Evolutionary conservation across 2,329 filamentous ascomycete species (phyloP).

Genomic region (Xylaria polymorpha): DNA sequence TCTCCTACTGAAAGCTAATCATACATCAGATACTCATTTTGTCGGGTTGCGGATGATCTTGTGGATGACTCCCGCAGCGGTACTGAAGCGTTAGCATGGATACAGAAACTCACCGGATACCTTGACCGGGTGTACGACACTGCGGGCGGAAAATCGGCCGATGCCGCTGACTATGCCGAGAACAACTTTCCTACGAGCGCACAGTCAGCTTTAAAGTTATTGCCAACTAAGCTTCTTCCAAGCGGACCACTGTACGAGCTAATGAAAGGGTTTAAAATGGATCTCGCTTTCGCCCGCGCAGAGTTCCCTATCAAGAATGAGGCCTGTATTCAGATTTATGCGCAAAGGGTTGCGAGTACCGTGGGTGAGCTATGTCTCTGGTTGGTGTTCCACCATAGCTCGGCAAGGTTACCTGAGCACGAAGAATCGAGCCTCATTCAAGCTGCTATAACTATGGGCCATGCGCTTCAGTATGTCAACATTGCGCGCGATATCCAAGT

Average conservation of each 20-base stretch:
- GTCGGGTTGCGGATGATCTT: slow-evolving; percentile 77
- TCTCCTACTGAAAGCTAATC: slow-evolving; percentile 27
- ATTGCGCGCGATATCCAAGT: slow-evolving; percentile 78
- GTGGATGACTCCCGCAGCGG: slow-evolving; percentile 71
- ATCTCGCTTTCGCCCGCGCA: slow-evolving; percentile 64
- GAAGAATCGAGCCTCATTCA: slow-evolving; percentile 59
- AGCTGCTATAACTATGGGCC: slow-evolving; percentile 74
- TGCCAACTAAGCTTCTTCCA: slow-evolving; percentile 69
- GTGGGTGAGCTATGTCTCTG: slow-evolving; percentile 76
- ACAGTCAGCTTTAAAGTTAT: slow-evolving; percentile 66
- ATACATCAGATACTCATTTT: slow-evolving; percentile 73
- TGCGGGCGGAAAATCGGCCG: slow-evolving; percentile 41
- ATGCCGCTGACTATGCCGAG: slow-evolving; percentile 53
- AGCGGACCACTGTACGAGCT: slow-evolving; percentile 71
- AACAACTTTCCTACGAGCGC: slow-evolving; percentile 64
- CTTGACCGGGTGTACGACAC: slow-evolving; percentile 64
- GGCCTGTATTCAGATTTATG: slow-evolving; percentile 70
- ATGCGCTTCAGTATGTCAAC: slow-evolving; percentile 81
- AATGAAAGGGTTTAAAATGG: slow-evolving; percentile 75
- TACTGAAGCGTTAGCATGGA: slow-evolving; percentile 67
- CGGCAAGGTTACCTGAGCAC: slow-evolving; percentile 46
- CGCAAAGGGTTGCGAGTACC: slow-evolving; percentile 76
- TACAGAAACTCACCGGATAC: slow-evolving; percentile 67
- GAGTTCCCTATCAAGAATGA: slow-evolving; percentile 69
- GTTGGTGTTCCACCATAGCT: slow-evolving; percentile 70